phyloP scores from a whole-genome alignment of 345 rosid genomes.

The sweet orange (Citrus sinensis) region DVS_A1.0 CM039167.1:15882501-15883000 shows the following conservation, averaged over 20 bases:
- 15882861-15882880: neutral
- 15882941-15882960: too few relatives aligned
- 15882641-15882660: constrained; percentile 87
- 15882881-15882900: too few relatives aligned
- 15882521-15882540: constrained; percentile 73
- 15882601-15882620: constrained; percentile 83
- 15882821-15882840: too few relatives aligned
- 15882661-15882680: constrained; percentile 77
- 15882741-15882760: too few relatives aligned
- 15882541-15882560: constrained; percentile 69
- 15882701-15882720: constrained; percentile 84
- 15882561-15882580: constrained; percentile 86
- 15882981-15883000: neutral
- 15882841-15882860: neutral
- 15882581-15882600: constrained; percentile 85
- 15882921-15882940: too few relatives aligned
- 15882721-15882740: constrained; percentile 76
- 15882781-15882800: too few relatives aligned
- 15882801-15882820: too few relatives aligned
- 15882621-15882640: constrained; percentile 81
- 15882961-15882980: too few relatives aligned
- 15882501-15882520: constrained; percentile 88
- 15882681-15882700: constrained; percentile 74
- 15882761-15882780: too few relatives aligned
- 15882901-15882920: too few relatives aligned